Conservation (phyloP, 495 filamentous ascomycete species). For the Tetracladium marchalianum region DNA sequence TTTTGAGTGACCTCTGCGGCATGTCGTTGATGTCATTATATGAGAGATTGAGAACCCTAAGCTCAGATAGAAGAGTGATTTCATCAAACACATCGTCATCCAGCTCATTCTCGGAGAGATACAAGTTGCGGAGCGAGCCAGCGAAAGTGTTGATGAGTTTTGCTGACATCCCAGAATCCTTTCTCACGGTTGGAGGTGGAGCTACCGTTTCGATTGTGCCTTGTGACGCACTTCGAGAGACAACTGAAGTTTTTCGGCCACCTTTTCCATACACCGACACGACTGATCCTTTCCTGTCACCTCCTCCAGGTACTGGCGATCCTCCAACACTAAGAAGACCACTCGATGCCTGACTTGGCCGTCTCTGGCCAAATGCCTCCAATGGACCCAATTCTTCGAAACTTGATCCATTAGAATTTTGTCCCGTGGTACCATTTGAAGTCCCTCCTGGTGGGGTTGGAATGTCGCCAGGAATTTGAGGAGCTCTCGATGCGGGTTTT, state of each 20-base stretch:
- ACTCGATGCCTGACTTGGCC: constrained; percentile 76
- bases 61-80: constrained; percentile 67
- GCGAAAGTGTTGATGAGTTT: constrained; percentile 76
- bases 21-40: constrained; percentile 93
- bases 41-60: constrained; percentile 85
- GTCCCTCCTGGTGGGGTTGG: constrained; percentile 15
- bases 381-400: constrained; percentile 68
- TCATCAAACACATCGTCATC: constrained; percentile 93
- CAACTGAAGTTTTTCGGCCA: constrained; percentile 73
- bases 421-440: constrained; percentile 36
- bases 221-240: constrained; percentile 47
- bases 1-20: constrained; percentile 73
- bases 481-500: constrained; percentile 58
- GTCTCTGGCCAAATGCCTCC: constrained; percentile 51
- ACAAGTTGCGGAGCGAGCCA: constrained; percentile 69
- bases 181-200: constrained; percentile 44
- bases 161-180: constrained; percentile 76
- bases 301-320: constrained; percentile 50
- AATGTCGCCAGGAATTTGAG: constrained; percentile 44
- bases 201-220: constrained; percentile 40
- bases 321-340: constrained; percentile 64
- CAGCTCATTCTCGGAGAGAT: constrained; percentile 86
- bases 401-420: constrained; percentile 51
- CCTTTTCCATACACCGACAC: constrained; percentile 67
- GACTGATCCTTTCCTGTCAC: constrained; percentile 68